Conservation (phyloP, 169 alveolate species). For the Eimeria zaria region DNA sequence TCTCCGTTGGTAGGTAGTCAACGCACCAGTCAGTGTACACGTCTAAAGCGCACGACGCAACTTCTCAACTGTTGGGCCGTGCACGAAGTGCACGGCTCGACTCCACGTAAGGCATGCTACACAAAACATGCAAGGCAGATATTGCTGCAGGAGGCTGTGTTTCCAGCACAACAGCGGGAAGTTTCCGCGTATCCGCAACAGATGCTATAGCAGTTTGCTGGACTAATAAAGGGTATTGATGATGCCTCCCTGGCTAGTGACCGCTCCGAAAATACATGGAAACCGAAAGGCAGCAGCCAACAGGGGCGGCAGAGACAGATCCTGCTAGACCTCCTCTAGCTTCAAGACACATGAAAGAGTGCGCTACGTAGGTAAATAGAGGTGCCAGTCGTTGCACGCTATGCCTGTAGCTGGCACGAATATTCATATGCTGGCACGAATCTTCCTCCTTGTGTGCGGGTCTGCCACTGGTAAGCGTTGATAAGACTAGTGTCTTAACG, state of each 20-base stretch:
- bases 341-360: neutral
- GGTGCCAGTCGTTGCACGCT: neutral
- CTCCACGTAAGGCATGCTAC: too few species aligned
- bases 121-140: too few species aligned
- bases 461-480: too few species aligned
- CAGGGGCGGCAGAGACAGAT: neutral
- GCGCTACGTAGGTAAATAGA: neutral
- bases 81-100: too few species aligned
- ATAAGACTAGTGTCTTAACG: too few species aligned
- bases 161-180: neutral
- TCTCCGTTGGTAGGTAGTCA: too few species aligned
- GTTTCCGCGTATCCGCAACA: neutral
- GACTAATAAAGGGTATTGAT: neutral
- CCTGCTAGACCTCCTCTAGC: neutral
- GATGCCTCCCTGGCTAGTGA: neutral
- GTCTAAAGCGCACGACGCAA: too few species aligned
- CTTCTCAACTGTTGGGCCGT: too few species aligned
- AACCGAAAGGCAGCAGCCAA: neutral
- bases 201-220: neutral
- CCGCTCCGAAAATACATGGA: neutral
- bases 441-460: too few species aligned
- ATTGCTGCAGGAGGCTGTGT: neutral
- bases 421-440: too few species aligned
- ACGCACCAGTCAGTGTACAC: too few species aligned
- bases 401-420: neutral